Base-by-base conservation (phyloP, 352 stramenopile genomes). In the Phytophthora hibernalis region DNA sequence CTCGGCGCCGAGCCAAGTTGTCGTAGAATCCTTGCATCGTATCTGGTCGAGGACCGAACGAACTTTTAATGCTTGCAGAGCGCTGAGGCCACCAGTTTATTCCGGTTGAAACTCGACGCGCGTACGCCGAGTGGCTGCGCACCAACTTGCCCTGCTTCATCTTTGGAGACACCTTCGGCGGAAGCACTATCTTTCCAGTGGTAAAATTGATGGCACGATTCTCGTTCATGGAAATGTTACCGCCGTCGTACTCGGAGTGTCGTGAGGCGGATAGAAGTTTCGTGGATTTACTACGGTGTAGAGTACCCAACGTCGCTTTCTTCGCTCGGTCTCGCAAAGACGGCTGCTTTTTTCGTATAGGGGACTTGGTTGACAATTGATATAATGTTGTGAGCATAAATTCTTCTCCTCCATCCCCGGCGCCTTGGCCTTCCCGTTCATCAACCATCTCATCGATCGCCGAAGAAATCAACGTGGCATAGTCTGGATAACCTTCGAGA, bases 311-410 rank as follows among this genome's bases (percentile, higher is more conserved):
- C 2, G 54, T 33, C 6, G 28, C n/a, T 9, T 31, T 60, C 18
- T 44, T 59, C 6, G 48, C 48, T 38, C 54, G 50, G 20, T 69
- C 47, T 43, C 63, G 56, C 11, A 80, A 16, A 1, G 68, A 72
- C 15, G 52, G 15, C 11, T 60, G 44, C 47, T 65, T 50, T 8
- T 37, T 54, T 33, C 35, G 58, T 11, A 38, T 40, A 5, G 55
- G 50, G 1, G 43, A n/a, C 56, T 56, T 63, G 1, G 72, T 70
- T 5, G 76, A 76, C 1, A 79, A 56, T 13, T 89, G 81, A 44
- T 80, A 86, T 9, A 87, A 52, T 12, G 80, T 87, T 10, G 76
- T 83, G 3, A 89, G 67, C 57, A 89, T 72, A 52, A 81, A 89
- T n/a, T 85, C 80, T 4, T 83, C 57, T 5, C 72, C 31, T 15